phyloP scores from a whole-genome alignment of 2,329 filamentous ascomycete genomes.

The Cercospora sojina region DNA sequence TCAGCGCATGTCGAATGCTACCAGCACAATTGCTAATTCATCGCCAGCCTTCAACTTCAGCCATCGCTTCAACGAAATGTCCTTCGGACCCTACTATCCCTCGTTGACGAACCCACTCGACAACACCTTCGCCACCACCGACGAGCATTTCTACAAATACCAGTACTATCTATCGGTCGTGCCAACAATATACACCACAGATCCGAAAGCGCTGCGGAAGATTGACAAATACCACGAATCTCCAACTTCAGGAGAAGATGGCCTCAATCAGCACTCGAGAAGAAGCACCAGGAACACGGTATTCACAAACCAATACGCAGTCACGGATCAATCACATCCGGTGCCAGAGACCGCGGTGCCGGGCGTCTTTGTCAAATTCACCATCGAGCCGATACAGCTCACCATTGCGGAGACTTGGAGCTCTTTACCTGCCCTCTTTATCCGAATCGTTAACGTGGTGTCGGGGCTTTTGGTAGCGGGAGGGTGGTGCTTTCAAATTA shows the following conservation, averaged over 20 bases:
- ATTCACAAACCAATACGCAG: constrained; percentile 96
- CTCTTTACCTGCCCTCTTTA: constrained; percentile 69
- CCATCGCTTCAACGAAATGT: constrained; percentile 92
- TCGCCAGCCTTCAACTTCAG: constrained; percentile 88
- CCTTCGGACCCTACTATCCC: constrained; percentile 95
- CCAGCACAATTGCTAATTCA: constrained; percentile 4
- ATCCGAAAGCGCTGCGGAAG: constrained; percentile 43
- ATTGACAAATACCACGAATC: constrained; percentile 42
- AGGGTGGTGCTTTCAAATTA: constrained; percentile 87
- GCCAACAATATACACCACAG: constrained; percentile 79
- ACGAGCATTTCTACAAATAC: constrained; percentile 84
- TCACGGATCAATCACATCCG: constrained; percentile 78
- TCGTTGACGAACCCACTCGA: constrained; percentile 92
- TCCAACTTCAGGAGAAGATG: constrained; percentile 41
- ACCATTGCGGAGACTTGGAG: constrained; percentile 80
- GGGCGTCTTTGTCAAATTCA: constrained; percentile 97
- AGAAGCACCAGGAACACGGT: constrained; percentile 58
- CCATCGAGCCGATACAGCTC: constrained; percentile 92
- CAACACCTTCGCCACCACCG: constrained; percentile 76
- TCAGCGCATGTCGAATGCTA: neutral
- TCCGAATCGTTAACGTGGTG: constrained; percentile 86
- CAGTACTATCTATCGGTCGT: constrained; percentile 97
- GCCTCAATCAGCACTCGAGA: constrained; percentile 36
- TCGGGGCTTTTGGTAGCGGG: constrained; percentile 89
- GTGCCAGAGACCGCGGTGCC: constrained; percentile 71